A percentile compares a stretch with the other conserved stretches of the same genome.
phyloP scores from a whole-genome alignment of 768 basidiomycete species.

The Phanerochaete carnosa region DNA sequence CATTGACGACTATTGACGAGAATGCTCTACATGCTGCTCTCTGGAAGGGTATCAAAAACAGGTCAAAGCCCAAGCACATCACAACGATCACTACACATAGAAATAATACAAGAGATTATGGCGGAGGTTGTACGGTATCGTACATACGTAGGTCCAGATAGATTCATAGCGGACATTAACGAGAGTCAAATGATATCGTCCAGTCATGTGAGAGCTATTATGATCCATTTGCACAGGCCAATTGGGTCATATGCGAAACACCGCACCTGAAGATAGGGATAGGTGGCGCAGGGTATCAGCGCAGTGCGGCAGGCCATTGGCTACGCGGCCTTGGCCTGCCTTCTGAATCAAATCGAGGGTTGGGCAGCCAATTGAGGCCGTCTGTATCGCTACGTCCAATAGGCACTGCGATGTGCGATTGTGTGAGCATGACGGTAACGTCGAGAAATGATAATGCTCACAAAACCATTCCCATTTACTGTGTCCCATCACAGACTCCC shows the following conservation, averaged over 20 bases:
- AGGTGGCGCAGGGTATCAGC: conserved; percentile 31
- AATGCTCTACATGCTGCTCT: too few species aligned
- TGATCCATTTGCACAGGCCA: background rate
- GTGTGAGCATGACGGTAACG: background rate
- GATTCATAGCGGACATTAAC: background rate
- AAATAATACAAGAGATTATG: background rate
- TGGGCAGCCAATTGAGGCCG: conserved; percentile 61
- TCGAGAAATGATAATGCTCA: conserved; percentile 38
- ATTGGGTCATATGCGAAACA: background rate
- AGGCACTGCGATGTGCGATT: conserved; percentile 31
- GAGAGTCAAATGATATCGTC: background rate
- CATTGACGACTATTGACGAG: too few species aligned
- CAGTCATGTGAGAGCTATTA: background rate
- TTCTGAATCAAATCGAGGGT: conserved; percentile 69
- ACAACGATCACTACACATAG: background rate
- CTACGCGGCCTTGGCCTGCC: conserved; percentile 63
- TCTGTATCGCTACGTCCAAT: conserved; percentile 53
- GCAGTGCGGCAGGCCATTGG: conserved; percentile 70
- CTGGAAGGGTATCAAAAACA: background rate
- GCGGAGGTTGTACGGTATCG: background rate
- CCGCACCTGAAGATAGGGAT: background rate
- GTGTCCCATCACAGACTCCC: conserved; percentile 82
- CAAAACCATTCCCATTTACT: conserved; percentile 72
- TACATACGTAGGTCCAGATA: background rate
- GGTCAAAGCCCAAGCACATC: background rate